Percentiles rank a stretch among this genome's conserved stretches.
Evolutionary conservation across 306 rosid species (phyloP).

Genomic region (Hippophae gyantsensis): DNA sequence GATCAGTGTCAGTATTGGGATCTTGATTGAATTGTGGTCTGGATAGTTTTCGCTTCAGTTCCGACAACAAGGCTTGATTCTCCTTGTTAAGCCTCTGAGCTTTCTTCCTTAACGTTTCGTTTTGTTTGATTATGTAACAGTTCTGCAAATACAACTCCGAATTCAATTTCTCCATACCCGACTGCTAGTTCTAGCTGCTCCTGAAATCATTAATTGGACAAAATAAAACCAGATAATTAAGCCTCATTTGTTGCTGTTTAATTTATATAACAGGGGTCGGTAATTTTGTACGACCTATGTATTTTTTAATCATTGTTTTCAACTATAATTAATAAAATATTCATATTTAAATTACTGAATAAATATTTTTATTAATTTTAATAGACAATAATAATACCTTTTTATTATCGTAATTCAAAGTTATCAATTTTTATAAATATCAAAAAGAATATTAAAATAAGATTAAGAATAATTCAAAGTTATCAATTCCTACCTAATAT

Average conservation of each 20-base stretch:
- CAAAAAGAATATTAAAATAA: too few species aligned
- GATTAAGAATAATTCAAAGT: too few species aligned
- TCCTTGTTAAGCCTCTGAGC: conserved; percentile 28
- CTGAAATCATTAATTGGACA: conserved; percentile 9
- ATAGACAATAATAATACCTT: too few species aligned
- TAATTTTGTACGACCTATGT: too few species aligned
- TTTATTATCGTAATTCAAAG: too few species aligned
- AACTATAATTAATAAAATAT: too few species aligned
- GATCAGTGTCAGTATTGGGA: conserved; percentile 7
- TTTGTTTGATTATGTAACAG: conserved; percentile 27
- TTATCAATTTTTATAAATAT: too few species aligned
- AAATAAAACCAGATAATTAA: background rate
- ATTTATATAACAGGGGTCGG: too few species aligned
- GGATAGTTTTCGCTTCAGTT: conserved; percentile 19
- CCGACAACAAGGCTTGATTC: conserved; percentile 26
- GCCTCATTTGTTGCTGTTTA: background rate
- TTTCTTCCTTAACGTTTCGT: conserved; percentile 26
- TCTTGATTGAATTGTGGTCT: conserved; percentile 12
- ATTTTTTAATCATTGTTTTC: too few species aligned
- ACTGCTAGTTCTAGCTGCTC: background rate
- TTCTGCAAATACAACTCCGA: conserved; percentile 26
- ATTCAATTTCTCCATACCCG: conserved; percentile 21
- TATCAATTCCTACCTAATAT: too few species aligned
- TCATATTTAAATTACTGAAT: too few species aligned
- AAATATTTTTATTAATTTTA: too few species aligned